phyloP scores from a whole-genome alignment of 176 grass and related monocot species.

The Hsuehochloa calcarea region DNA sequence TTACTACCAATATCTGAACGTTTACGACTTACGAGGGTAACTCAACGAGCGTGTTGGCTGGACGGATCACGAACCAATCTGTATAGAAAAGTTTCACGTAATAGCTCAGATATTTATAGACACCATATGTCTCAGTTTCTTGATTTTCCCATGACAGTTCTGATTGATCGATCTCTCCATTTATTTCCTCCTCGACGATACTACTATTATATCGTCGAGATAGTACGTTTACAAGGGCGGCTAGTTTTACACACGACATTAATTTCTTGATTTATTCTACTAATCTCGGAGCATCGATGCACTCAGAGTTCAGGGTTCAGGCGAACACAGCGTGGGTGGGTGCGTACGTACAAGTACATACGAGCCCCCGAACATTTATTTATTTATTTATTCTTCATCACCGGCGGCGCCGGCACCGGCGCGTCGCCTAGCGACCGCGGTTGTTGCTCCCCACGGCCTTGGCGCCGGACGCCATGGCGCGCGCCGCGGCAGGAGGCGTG shows the following conservation, averaged over 20 bases:
- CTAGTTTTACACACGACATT: background rate
- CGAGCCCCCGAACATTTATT: background rate
- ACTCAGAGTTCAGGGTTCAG: background rate
- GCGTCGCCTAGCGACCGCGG: background rate
- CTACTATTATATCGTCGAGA: background rate
- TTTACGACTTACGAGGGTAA: too few relatives aligned
- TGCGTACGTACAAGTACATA: background rate
- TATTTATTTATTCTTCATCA: background rate
- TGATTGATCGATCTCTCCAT: background rate
- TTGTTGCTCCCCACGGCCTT: background rate
- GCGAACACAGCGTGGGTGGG: background rate
- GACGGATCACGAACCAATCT: too few relatives aligned
- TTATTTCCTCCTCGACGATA: background rate
- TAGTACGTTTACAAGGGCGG: too few relatives aligned
- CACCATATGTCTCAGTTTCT: background rate
- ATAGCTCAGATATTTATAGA: too few relatives aligned
- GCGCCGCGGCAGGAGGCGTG: background rate
- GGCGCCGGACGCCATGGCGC: slow-evolving; percentile 22
- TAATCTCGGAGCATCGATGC: background rate
- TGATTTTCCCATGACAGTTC: background rate
- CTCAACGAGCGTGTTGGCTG: too few relatives aligned
- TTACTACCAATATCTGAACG: too few relatives aligned
- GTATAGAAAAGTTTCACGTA: too few relatives aligned
- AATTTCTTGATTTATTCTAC: background rate
- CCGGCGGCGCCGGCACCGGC: background rate